Conservation (phyloP, 2,329 filamentous ascomycete species). For the Talaromyces amestolkiae region DNA sequence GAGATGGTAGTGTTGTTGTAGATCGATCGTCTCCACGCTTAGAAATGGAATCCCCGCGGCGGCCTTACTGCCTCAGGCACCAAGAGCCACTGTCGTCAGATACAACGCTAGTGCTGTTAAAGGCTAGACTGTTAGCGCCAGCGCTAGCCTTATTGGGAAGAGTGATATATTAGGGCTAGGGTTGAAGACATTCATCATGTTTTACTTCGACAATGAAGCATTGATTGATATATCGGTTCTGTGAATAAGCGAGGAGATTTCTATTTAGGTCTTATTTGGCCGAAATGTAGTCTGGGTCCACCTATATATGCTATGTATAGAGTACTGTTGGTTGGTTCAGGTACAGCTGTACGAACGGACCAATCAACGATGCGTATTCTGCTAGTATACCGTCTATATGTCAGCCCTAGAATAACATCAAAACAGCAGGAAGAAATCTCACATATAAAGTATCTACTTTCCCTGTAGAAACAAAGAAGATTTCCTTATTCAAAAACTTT, state of each 20-base stretch:
- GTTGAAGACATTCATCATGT: neutral
- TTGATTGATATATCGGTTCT: neutral
- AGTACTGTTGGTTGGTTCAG: neutral
- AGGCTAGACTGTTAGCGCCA: accelerated
- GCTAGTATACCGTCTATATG: neutral
- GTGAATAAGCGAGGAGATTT: neutral
- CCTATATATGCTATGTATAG: neutral
- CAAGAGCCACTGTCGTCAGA: neutral
- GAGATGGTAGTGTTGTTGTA: neutral
- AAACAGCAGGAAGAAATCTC: neutral
- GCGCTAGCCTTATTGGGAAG: neutral
- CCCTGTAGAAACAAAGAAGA: too few species aligned
- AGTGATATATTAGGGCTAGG: neutral
- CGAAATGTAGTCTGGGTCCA: neutral
- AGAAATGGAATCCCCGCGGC: constrained; percentile 2
- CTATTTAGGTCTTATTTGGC: too few species aligned
- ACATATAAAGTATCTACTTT: neutral
- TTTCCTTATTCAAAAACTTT: too few species aligned
- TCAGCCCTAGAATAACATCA: neutral
- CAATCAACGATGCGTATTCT: neutral
- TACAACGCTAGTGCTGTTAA: neutral
- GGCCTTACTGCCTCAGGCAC: neutral
- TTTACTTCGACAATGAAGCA: neutral
- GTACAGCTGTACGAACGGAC: neutral
- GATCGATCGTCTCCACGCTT: neutral